A percentile compares a stretch with the other conserved stretches of the same genome.
Evolutionary conservation across 495 filamentous ascomycete genomes (phyloP).

Genomic region (Pseudoneurospora amorphoporcata): DNA sequence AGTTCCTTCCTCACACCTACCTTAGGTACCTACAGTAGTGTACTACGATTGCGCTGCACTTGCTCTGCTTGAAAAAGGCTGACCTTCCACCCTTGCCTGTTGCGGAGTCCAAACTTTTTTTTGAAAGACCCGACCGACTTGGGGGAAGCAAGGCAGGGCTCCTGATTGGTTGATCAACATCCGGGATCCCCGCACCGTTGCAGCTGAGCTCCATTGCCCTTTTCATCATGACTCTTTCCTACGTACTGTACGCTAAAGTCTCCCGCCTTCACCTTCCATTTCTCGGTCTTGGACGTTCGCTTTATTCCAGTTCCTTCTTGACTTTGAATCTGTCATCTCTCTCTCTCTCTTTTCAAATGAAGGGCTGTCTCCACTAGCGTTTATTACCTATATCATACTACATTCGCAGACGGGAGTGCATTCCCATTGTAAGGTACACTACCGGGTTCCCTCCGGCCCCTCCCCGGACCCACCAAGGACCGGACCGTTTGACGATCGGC

Average conservation of each 20-base stretch:
- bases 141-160: background rate
- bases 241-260: background rate
- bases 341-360: background rate
- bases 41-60: background rate
- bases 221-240: background rate
- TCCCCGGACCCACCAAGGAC: background rate
- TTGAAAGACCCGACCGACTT: constrained; percentile 2
- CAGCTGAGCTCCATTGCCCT: background rate
- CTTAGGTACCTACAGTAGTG: too few species aligned
- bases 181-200: background rate
- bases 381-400: too few species aligned
- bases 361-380: background rate
- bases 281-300: background rate
- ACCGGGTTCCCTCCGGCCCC: background rate
- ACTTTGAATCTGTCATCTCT: background rate
- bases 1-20: background rate
- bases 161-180: background rate
- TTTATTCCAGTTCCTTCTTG: background rate
- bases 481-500: background rate
- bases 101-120: constrained; percentile 7
- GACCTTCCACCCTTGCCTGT: background rate
- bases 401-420: too few species aligned
- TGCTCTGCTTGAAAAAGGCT: background rate
- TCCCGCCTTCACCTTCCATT: background rate
- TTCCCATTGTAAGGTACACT: too few species aligned